Base-by-base conservation (phyloP, 2,329 filamentous ascomycete genomes). In the Orbilia blumenaviensis region DNA sequence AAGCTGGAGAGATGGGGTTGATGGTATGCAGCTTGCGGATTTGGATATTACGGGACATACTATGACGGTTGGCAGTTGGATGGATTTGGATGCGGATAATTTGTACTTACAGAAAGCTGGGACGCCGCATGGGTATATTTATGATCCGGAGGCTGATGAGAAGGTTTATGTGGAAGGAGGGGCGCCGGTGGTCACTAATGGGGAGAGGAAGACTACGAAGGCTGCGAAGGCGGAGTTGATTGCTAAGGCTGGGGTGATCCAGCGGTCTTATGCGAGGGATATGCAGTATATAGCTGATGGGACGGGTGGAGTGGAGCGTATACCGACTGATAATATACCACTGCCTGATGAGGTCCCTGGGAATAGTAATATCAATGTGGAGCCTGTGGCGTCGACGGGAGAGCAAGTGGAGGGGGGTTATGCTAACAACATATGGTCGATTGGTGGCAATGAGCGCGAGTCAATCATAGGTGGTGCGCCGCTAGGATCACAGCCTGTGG, bases 21-120 rank as follows among this genome's bases (percentile, higher is more conserved):
- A 44, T 1, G 58, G 72, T 9, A 32, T 75, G 27, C 72, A 76
- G 14, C 16, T 76, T 32, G 72, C 72, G 1, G 38, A 69, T 23
- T 34, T 76, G 6, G 46, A 58, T 3, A 4, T 2, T 12, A 9
- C 44, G 2, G 46, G 46, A 8, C n/a, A 36, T 7, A 16, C 42
- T 9, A 76, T 44, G 18, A 4, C 12, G 3, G 32, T 76, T 2
- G 48, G 64, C 2, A 69, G 63, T n/a, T 69, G 72, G 72, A 50
- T 64, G 32, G 63, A 58, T 6, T 44, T 76, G 21, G 54, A 75
- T 12, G 14, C 2, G 2, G 34, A 58, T 12, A 69, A 69, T 44
- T 12, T 8, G 10, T 48, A 64, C 21, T 18, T 69, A 9, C 34
- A 54, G 16, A 34, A 2, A 1, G 21, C n/a, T 4, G 32, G 34